Conservation (phyloP, 768 basidiomycete species). For the Tephrocybe sp. region DNA sequence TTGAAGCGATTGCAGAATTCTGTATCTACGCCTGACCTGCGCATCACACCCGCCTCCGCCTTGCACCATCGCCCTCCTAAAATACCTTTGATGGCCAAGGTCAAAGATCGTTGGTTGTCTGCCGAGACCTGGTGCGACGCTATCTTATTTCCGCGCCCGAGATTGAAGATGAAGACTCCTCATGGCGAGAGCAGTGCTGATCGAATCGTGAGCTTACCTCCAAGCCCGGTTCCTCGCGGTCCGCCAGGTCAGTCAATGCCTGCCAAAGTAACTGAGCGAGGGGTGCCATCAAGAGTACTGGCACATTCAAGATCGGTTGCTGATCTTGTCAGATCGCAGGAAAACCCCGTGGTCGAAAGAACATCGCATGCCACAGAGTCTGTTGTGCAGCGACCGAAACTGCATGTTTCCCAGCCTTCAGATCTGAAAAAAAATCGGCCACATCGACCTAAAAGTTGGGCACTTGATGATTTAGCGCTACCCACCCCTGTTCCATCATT, state of each 20-base stretch:
- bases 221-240: slow-evolving; percentile 33
- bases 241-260: slow-evolving; percentile 8
- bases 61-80: slow-evolving; percentile 5
- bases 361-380: not conserved
- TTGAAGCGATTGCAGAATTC: slow-evolving; percentile 45
- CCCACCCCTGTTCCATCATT: slow-evolving; percentile 62
- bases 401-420: not conserved
- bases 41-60: slow-evolving; percentile 12
- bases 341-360: not conserved
- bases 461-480: slow-evolving; percentile 55
- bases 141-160: slow-evolving; percentile 70
- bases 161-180: slow-evolving; percentile 52
- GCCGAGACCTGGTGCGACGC: slow-evolving; percentile 85
- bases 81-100: slow-evolving; percentile 27
- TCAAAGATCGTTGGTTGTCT: slow-evolving; percentile 64
- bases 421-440: slow-evolving; percentile 12
- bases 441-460: slow-evolving; percentile 55
- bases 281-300: slow-evolving; percentile 42
- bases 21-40: slow-evolving; percentile 66
- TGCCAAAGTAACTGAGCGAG: slow-evolving; percentile 18
- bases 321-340: slow-evolving; percentile 23
- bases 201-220: slow-evolving; percentile 48
- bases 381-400: not conserved
- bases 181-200: slow-evolving; percentile 16
- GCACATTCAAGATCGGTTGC: slow-evolving; percentile 46